phyloP scores from a whole-genome alignment of 1,139 yeast species.

The Sugiyamaella sp. region DNA sequence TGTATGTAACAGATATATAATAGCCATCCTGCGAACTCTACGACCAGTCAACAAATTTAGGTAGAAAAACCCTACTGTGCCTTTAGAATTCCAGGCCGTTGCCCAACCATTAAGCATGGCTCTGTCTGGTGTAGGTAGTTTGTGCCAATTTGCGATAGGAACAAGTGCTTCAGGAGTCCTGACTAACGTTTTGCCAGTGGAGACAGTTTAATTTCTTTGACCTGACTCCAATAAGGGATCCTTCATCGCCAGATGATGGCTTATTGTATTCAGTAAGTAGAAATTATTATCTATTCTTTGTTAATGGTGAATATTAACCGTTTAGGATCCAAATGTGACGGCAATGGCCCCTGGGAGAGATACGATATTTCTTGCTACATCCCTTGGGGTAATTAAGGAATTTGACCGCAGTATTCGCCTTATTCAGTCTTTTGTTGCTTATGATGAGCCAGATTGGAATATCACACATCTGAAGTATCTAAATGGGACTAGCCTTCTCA shows the following conservation, averaged over 20 bases:
- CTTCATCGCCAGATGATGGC: slow-evolving; percentile 56
- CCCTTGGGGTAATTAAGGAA: slow-evolving; percentile 59
- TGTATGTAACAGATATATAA: too few species aligned
- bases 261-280: slow-evolving; percentile 62
- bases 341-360: slow-evolving; percentile 60
- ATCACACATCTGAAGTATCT: slow-evolving; percentile 59
- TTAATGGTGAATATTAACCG: slow-evolving; percentile 7
- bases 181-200: slow-evolving; percentile 52
- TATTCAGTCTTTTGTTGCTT: slow-evolving; percentile 59
- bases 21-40: too few species aligned
- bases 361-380: slow-evolving; percentile 61
- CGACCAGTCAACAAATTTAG: too few species aligned
- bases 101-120: too few species aligned
- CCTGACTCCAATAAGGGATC: slow-evolving; percentile 80
- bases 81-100: too few species aligned
- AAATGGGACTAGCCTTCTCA: slow-evolving; percentile 52
- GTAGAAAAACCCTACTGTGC: too few species aligned
- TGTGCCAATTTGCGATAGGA: too few species aligned
- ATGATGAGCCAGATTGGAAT: slow-evolving; percentile 56
- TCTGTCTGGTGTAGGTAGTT: slow-evolving; percentile 28
- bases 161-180: too few species aligned
- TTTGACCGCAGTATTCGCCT: slow-evolving; percentile 55
- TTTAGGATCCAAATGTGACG: slow-evolving; percentile 62
- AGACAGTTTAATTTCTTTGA: slow-evolving; percentile 90
- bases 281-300: slow-evolving; percentile 12